Evolutionary conservation across 2,329 filamentous ascomycete genomes (phyloP).

Genomic region (Tolypocladium sp.): DNA sequence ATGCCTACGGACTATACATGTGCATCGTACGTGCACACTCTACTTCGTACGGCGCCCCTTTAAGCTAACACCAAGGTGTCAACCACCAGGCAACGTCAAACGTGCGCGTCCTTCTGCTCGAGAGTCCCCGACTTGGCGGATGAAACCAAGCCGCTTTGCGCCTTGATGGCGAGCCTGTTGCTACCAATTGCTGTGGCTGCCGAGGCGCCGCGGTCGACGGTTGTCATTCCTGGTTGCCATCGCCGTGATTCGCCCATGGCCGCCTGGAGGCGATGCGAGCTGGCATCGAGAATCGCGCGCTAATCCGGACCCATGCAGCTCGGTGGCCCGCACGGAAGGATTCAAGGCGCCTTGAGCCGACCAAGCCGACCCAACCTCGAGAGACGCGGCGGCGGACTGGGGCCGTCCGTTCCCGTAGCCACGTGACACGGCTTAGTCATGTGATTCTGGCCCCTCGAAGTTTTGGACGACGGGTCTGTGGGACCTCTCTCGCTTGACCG

Average conservation of each 20-base stretch:
- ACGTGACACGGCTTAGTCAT: not conserved
- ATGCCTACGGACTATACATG: no score
- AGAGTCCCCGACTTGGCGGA: not conserved
- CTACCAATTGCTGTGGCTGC: no score
- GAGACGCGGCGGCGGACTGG: not conserved
- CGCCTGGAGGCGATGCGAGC: not conserved
- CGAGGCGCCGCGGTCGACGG: not conserved
- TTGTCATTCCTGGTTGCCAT: not conserved
- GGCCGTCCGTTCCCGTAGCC: not conserved
- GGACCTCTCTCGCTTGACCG: conserved; percentile 13
- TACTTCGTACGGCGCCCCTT: no score
- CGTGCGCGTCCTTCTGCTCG: not conserved
- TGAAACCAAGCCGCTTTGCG: not conserved
- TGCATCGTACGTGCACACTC: no score
- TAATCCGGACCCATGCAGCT: not conserved
- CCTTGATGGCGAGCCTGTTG: not conserved
- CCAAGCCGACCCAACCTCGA: not conserved
- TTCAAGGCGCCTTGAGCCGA: not conserved
- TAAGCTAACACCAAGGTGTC: no score
- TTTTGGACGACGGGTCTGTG: not conserved
- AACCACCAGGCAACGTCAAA: not conserved
- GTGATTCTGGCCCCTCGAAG: not conserved
- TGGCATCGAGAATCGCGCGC: not conserved
- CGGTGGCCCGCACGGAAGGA: not conserved
- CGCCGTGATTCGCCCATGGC: not conserved